A percentile compares a stretch with the other conserved stretches of the same genome.
Conservation (phyloP, 2,329 filamentous ascomycete genomes). For the Ambrosiella xylebori region DNA sequence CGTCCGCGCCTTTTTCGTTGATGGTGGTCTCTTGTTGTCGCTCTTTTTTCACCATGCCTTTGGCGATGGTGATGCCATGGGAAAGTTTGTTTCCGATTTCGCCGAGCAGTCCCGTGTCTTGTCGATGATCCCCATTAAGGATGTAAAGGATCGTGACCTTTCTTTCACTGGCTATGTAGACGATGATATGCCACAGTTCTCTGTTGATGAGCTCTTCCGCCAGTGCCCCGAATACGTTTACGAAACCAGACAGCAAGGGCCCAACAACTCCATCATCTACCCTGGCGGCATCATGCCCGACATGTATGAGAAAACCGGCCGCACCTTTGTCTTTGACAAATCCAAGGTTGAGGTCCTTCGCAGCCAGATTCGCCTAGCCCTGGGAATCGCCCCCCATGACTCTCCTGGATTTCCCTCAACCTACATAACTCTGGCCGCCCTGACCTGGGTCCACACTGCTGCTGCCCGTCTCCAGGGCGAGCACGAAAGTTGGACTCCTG, state of each 20-base stretch:
- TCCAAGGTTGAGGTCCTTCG: conserved; percentile 21
- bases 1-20: conserved; percentile 23
- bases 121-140: not conserved
- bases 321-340: conserved; percentile 25
- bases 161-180: conserved; percentile 16
- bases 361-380: conserved; percentile 14
- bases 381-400: not conserved
- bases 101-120: conserved; percentile 17
- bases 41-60: conserved; percentile 27
- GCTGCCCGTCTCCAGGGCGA: conserved; percentile 18
- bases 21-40: conserved; percentile 24
- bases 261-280: conserved; percentile 19
- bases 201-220: conserved; percentile 17
- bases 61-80: conserved; percentile 25
- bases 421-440: conserved; percentile 24
- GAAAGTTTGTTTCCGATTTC: conserved; percentile 24
- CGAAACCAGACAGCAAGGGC: conserved; percentile 20
- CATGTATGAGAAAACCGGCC: conserved; percentile 22
- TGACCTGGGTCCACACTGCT: conserved; percentile 25
- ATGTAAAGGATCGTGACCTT: conserved; percentile 11
- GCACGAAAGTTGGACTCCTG: not conserved
- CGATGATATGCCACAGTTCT: not conserved
- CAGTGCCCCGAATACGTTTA: conserved; percentile 25
- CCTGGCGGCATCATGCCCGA: conserved; percentile 18
- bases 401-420: conserved; percentile 18